Evolutionary conservation across 176 grass and related monocot genomes (phyloP), one percentile per base, ranked within the genome.

Genomic region (Zea luxurians): DNA sequence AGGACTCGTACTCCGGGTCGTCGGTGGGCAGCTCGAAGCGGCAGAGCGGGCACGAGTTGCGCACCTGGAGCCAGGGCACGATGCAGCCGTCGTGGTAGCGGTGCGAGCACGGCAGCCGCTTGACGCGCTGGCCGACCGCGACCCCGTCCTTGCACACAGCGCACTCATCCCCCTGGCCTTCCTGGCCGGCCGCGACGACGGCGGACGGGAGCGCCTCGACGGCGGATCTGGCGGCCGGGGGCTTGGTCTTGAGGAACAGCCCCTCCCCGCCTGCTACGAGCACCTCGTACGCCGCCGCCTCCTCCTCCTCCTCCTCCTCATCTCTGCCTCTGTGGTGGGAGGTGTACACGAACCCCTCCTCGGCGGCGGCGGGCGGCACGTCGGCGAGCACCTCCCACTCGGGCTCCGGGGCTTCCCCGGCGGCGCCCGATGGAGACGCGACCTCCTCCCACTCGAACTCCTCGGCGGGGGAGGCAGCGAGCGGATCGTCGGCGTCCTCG

Each of bases 21-120:
- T 98, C 95, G 1, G 95, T 98, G 0, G 85, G 91, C 57, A 98
- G 82, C 80, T 98, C 95, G 59, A 90, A 91, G 11, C 95, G 89
- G 85, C 95, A 98, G 10, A 98, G 88, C 7, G 95, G 95, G 83
- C 95, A 98, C 21, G 95, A 92, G 79, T 98, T 98, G 73, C 89
- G 87, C 74, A 94, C 88, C 55, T 86, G 77, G 27, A 98, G 87
- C 95, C 95, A 98, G 4, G 87, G 91, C 9, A 94, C 37, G 82
- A 98, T 94, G 85, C 95, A 98, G 4, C 92, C 91, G 74, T 90
- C 85, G 74, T 98, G 95, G 72, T 94, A 98, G 21, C 82, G 45
- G 77, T 98, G 95, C 57, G 66, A 83, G 84, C 95, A 98, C 2
- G 95, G 91, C 78, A 98, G 78, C 85, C 65, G 63, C 76, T 90